A percentile compares a stretch with the other conserved stretches of the same genome.
Conservation (phyloP, 2,329 filamentous ascomycete species). For the Colletotrichum sp. region DNA sequence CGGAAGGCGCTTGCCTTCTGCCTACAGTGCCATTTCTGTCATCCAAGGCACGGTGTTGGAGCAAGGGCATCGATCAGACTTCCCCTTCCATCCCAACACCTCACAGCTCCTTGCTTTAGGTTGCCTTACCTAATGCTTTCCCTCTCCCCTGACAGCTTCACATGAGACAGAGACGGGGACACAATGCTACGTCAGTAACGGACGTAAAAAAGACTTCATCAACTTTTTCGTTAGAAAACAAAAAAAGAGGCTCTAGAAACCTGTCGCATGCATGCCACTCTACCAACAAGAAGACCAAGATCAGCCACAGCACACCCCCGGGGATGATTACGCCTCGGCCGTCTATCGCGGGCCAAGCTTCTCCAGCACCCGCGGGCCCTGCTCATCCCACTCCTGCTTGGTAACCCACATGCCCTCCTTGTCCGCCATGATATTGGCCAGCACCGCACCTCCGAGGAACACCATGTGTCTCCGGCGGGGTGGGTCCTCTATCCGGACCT, state of each 20-base stretch:
- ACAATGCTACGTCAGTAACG: background rate
- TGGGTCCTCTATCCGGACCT: slow-evolving; percentile 98
- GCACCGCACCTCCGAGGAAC: slow-evolving; percentile 94
- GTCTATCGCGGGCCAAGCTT: slow-evolving; percentile 87
- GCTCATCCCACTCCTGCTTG: slow-evolving; percentile 96
- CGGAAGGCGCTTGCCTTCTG: background rate
- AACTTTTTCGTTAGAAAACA: slow-evolving; percentile 20
- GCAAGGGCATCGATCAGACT: background rate
- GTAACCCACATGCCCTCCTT: slow-evolving; percentile 99
- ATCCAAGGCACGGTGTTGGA: background rate
- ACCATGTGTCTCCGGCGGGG: slow-evolving; percentile 98
- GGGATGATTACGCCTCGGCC: background rate
- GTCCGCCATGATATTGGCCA: slow-evolving; percentile 99
- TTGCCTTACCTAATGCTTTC: background rate
- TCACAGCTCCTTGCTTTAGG: background rate
- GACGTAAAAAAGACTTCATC: slow-evolving; percentile 1
- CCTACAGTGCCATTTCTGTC: background rate
- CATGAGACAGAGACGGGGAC: background rate
- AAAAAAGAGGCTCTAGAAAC: slow-evolving; percentile 17
- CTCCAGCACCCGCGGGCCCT: slow-evolving; percentile 82
- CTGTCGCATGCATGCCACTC: slow-evolving; percentile 21
- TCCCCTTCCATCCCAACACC: background rate
- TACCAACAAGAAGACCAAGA: slow-evolving; percentile 16
- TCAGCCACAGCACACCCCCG: background rate
- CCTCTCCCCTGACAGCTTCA: background rate